Percentiles rank a stretch among this genome's conserved stretches.
Conservation (phyloP, 108 stramenopile species). For the Cyclotella cryptica region DNA sequence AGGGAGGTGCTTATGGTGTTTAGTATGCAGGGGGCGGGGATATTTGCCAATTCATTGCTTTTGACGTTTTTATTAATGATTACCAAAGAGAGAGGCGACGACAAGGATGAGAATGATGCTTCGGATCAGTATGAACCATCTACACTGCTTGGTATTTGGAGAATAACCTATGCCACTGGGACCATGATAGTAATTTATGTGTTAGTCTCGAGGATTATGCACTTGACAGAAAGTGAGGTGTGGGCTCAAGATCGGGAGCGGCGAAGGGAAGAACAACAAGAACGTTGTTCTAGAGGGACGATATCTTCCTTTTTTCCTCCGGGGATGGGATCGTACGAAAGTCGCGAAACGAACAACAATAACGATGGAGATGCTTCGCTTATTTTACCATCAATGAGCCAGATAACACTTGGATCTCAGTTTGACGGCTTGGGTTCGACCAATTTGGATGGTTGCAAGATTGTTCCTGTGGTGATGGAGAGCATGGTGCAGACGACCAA, state of each 20-base stretch:
- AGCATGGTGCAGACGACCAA: not conserved
- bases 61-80: slow-evolving; percentile 57
- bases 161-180: slow-evolving; percentile 63
- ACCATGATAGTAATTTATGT: slow-evolving; percentile 61
- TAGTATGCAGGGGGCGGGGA: slow-evolving; percentile 80
- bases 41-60: slow-evolving; percentile 66
- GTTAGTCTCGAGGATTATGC: slow-evolving; percentile 45
- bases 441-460: slow-evolving; percentile 35
- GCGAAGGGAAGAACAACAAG: slow-evolving; percentile 8
- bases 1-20: slow-evolving; percentile 71
- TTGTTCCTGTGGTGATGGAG: slow-evolving; percentile 25
- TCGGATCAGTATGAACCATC: slow-evolving; percentile 11
- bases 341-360: not conserved
- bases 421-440: slow-evolving; percentile 39
- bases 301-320: slow-evolving; percentile 8
- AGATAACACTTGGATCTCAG: slow-evolving; percentile 26
- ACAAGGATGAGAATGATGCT: slow-evolving; percentile 20
- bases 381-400: slow-evolving; percentile 21
- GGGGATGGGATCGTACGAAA: not conserved
- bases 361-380: slow-evolving; percentile 18
- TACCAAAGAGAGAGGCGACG: slow-evolving; percentile 6
- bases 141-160: slow-evolving; percentile 61
- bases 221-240: slow-evolving; percentile 65
- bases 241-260: slow-evolving; percentile 49
- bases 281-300: not conserved